phyloP scores from a whole-genome alignment of 148 eudicot species.

The Rhododendron kiyosumense region DNA sequence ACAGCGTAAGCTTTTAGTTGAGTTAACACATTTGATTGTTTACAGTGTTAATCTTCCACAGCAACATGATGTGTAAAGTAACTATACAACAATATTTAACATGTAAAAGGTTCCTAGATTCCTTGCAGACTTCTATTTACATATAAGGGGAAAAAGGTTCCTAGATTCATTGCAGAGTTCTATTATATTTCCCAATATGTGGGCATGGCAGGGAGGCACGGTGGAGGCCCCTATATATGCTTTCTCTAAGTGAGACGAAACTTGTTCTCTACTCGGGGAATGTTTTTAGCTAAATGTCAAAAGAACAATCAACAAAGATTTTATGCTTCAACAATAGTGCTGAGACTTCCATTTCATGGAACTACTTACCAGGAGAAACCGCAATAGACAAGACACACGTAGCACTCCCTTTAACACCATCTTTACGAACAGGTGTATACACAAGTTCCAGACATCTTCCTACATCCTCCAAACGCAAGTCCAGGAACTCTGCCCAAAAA shows the following conservation, averaged over 20 bases:
- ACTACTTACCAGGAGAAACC: conserved; percentile 68
- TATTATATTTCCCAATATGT: not conserved
- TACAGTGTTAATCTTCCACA: not conserved
- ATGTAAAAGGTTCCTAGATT: not conserved
- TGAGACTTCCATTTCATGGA: conserved; percentile 4
- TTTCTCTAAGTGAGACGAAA: not conserved
- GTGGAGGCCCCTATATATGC: not conserved
- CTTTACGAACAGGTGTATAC: conserved; percentile 83
- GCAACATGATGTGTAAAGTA: not conserved
- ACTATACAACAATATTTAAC: not conserved
- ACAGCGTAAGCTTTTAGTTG: not conserved
- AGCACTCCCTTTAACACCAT: conserved; percentile 59
- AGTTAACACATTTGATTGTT: not conserved
- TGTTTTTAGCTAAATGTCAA: not conserved
- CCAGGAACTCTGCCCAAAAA: conserved; percentile 51
- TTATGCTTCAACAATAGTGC: not conserved
- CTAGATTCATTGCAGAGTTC: not conserved
- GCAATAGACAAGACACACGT: conserved; percentile 45
- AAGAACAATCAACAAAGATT: not conserved
- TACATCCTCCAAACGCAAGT: conserved; percentile 70
- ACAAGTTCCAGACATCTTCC: conserved; percentile 60
- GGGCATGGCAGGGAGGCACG: not conserved
- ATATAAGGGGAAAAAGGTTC: not conserved
- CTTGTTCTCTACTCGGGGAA: not conserved
- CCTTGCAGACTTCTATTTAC: not conserved